Evolutionary conservation across 2,329 filamentous ascomycete species (phyloP).

Genomic region (Fusarium odoratissimum): DNA sequence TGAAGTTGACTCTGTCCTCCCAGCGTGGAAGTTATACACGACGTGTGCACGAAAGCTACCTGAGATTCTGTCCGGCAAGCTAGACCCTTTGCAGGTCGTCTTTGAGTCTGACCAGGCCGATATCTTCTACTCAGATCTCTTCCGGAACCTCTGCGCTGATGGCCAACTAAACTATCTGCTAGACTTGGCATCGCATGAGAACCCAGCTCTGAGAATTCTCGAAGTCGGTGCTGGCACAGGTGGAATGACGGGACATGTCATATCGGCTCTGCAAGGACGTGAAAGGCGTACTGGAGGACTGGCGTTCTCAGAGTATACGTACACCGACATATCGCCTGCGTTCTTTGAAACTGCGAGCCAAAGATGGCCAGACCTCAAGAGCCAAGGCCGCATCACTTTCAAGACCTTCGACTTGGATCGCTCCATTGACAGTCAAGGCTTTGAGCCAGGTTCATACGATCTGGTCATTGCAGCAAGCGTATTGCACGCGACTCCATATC

Average conservation of each 20-base stretch:
- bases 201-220: background rate
- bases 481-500: slow-evolving; percentile 46
- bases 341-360: slow-evolving; percentile 48
- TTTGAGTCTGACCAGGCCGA: slow-evolving; percentile 14
- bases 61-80: background rate
- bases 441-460: slow-evolving; percentile 34
- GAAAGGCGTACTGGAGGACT: background rate
- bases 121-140: slow-evolving; percentile 5
- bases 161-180: background rate
- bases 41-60: background rate
- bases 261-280: background rate
- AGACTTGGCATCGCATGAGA: slow-evolving; percentile 4
- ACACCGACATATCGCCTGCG: slow-evolving; percentile 53
- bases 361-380: slow-evolving; percentile 1
- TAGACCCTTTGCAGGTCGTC: background rate
- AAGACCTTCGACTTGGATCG: slow-evolving; percentile 44
- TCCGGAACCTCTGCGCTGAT: background rate
- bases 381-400: slow-evolving; percentile 20
- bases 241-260: background rate
- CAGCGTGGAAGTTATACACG: slow-evolving; percentile 9
- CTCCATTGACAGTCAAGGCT: slow-evolving; percentile 18
- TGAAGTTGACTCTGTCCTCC: background rate
- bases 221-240: slow-evolving; percentile 17
- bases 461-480: slow-evolving; percentile 45
- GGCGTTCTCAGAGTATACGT: slow-evolving; percentile 50